These are phyloP conservation scores for Babjeviella inositovora DNA, from an alignment of 805 yeast genomes.

Conservation along the genomic window DNA sequence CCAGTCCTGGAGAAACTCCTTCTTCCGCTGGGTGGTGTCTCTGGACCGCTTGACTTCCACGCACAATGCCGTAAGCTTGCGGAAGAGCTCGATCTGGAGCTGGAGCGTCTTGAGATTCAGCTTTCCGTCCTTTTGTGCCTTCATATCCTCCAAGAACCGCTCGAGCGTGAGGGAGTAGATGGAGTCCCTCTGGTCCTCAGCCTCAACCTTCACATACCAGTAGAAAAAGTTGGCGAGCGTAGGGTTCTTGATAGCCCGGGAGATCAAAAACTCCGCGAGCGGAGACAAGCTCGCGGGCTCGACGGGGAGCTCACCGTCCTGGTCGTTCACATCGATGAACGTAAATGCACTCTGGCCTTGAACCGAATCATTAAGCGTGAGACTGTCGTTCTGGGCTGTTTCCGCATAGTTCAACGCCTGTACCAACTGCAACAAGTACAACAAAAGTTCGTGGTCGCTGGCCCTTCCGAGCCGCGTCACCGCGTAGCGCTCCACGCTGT, in stretches of 20 bases:
- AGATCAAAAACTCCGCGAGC: slow-evolving; percentile 58
- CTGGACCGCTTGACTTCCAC: slow-evolving; percentile 35
- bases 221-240: slow-evolving; percentile 70
- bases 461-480: slow-evolving; percentile 72
- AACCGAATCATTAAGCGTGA: slow-evolving; percentile 5
- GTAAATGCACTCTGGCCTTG: slow-evolving; percentile 17
- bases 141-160: slow-evolving; percentile 22
- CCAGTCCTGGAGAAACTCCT: slow-evolving; percentile 35
- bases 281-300: slow-evolving; percentile 28
- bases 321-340: slow-evolving; percentile 13
- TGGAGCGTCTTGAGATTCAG: slow-evolving; percentile 2
- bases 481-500: slow-evolving; percentile 71
- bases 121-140: slow-evolving; percentile 10
- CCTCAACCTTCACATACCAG: slow-evolving; percentile 86
- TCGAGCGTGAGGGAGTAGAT: slow-evolving; percentile 12
- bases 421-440: slow-evolving; percentile 77
- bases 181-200: slow-evolving; percentile 36
- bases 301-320: slow-evolving; percentile 8
- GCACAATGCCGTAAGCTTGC: slow-evolving; percentile 49
- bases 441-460: slow-evolving; percentile 60
- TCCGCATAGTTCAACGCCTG: slow-evolving; percentile 79
- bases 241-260: slow-evolving; percentile 48
- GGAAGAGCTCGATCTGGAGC: slow-evolving; percentile 65
- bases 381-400: slow-evolving; percentile 3
- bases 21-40: slow-evolving; percentile 66